Conservation (phyloP, 2,329 filamentous ascomycete genomes). For the Trichoderma afroharzianum region DNA sequence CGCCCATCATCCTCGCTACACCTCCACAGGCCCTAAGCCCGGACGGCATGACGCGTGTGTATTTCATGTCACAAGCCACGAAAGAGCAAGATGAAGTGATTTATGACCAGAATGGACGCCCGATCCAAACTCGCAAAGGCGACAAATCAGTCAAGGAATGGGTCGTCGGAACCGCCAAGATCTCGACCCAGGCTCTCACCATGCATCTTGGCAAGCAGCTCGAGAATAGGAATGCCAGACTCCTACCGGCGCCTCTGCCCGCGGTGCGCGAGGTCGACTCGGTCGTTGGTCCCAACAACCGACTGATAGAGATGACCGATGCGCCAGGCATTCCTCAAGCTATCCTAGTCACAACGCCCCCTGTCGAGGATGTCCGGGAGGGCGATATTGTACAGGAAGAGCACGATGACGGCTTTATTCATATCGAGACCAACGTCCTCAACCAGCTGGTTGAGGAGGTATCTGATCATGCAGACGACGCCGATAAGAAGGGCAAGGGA, state of each 20-base stretch:
- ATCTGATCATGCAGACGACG: background rate
- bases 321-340: constrained; percentile 10
- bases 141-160: constrained; percentile 1
- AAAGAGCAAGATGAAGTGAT: background rate
- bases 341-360: background rate
- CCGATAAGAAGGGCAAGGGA: constrained; percentile 5
- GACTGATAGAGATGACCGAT: constrained; percentile 13
- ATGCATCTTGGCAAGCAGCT: constrained; percentile 11
- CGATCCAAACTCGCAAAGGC: background rate
- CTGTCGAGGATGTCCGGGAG: constrained; percentile 7
- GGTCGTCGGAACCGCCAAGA: constrained; percentile 15
- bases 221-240: constrained; percentile 6
- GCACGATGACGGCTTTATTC: constrained; percentile 7
- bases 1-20: constrained; percentile 15
- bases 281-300: constrained; percentile 16
- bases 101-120: background rate
- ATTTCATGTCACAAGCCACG: constrained; percentile 15
- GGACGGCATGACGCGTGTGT: constrained; percentile 14
- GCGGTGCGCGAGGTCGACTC: constrained; percentile 12
- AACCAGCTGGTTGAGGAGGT: background rate
- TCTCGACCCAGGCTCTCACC: constrained; percentile 5
- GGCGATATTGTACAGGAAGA: constrained; percentile 15
- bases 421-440: constrained; percentile 12
- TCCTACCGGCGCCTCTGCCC: constrained; percentile 4
- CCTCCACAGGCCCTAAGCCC: background rate